These are phyloP conservation scores for Saccharomyces uvarum DNA, from an alignment of 1,139 yeast species.

Conservation along the genomic window DNA sequence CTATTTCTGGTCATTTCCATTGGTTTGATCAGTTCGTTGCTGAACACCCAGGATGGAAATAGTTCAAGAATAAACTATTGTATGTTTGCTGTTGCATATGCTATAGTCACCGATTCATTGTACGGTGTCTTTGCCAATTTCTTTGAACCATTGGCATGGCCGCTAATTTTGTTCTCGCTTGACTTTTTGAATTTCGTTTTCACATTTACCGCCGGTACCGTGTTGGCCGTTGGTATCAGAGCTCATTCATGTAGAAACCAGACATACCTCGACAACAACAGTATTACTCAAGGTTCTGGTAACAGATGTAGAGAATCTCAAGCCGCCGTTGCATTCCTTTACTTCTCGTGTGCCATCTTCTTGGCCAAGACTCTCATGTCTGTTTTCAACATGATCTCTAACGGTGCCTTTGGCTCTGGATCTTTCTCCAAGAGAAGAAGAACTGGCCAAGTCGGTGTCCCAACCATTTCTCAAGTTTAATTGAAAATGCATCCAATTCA, in stretches of 20 bases:
- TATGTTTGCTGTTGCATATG: constrained; percentile 83
- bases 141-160: constrained; percentile 78
- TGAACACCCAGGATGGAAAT: constrained; percentile 50
- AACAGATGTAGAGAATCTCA: constrained; percentile 95
- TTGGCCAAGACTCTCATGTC: constrained; percentile 63
- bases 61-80: constrained; percentile 85
- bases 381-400: constrained; percentile 46
- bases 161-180: constrained; percentile 60
- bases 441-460: constrained; percentile 67
- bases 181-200: constrained; percentile 87
- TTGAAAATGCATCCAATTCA: neutral
- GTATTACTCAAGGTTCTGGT: constrained; percentile 62
- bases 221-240: constrained; percentile 83
- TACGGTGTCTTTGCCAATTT: constrained; percentile 78
- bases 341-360: constrained; percentile 74
- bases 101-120: constrained; percentile 66
- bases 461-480: constrained; percentile 80
- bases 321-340: constrained; percentile 85
- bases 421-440: constrained; percentile 30
- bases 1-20: constrained; percentile 67
- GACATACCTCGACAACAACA: constrained; percentile 54
- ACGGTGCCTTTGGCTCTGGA: constrained; percentile 64
- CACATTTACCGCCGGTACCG: constrained; percentile 90
- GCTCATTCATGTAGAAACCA: constrained; percentile 77
- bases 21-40: constrained; percentile 80